These are phyloP conservation scores for Phaeotremella fagi DNA, from an alignment of 768 basidiomycete genomes.

Conservation along the genomic window DNA sequence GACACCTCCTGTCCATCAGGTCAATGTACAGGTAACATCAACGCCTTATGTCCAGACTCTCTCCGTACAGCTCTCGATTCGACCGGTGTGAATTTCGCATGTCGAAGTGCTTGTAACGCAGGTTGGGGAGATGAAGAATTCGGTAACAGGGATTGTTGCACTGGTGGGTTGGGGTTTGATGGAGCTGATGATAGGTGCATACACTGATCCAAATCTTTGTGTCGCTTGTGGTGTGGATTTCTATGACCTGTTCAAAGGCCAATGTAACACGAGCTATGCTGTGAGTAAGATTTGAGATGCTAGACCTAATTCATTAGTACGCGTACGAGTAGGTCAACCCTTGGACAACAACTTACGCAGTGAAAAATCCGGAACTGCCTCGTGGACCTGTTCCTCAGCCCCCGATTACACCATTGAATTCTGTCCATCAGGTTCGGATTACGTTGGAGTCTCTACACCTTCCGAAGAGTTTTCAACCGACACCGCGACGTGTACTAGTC, in stretches of 20 bases:
- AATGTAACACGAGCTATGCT: slow-evolving; percentile 19
- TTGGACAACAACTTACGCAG: not conserved
- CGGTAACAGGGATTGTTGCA: slow-evolving; percentile 28
- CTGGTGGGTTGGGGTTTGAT: slow-evolving; percentile 11
- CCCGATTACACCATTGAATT: slow-evolving; percentile 25
- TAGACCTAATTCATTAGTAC: no score
- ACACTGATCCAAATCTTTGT: slow-evolving; percentile 19
- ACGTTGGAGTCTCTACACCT: slow-evolving; percentile 7
- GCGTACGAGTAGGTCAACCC: not conserved
- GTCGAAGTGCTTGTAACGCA: slow-evolving; percentile 16
- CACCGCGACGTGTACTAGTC: slow-evolving; percentile 13
- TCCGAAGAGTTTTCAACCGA: slow-evolving; percentile 4
- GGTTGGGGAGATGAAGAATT: slow-evolving; percentile 21
- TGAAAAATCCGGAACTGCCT: slow-evolving; percentile 17
- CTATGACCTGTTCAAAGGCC: slow-evolving; percentile 27
- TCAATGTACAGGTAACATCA: slow-evolving; percentile 22
- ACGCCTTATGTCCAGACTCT: slow-evolving; percentile 15
- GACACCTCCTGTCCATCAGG: slow-evolving; percentile 6
- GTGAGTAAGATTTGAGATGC: slow-evolving; percentile 12
- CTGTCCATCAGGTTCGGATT: slow-evolving; percentile 20
- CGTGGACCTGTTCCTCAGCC: slow-evolving; percentile 11
- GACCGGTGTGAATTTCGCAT: slow-evolving; percentile 21
- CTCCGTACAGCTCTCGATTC: slow-evolving; percentile 19
- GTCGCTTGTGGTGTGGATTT: slow-evolving; percentile 22
- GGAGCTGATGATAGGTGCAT: slow-evolving; percentile 7